A percentile compares a stretch with the other conserved stretches of the same genome.
phyloP scores from a whole-genome alignment of 2,329 filamentous ascomycete species.

The Arthrobotrys sinensis region DNA sequence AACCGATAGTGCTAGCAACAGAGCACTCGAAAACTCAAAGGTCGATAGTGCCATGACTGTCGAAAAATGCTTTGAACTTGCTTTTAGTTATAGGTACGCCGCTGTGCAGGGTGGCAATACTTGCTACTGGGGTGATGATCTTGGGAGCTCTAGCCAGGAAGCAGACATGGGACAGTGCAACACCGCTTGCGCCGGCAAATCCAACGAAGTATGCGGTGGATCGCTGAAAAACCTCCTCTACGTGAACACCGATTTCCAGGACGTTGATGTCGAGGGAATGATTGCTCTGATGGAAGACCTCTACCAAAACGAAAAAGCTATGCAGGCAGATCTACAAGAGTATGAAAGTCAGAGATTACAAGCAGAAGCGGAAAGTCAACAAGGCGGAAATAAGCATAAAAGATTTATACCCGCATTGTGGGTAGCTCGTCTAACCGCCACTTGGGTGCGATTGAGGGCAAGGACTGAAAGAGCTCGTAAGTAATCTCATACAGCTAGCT shows the following conservation, averaged over 20 bases:
- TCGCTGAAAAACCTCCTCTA: slow-evolving; percentile 30
- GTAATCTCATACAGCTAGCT: not conserved
- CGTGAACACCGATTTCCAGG: slow-evolving; percentile 9
- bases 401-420: slow-evolving; percentile 29
- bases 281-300: slow-evolving; percentile 31
- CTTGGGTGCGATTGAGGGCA: slow-evolving; percentile 14
- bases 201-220: slow-evolving; percentile 35
- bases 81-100: slow-evolving; percentile 24
- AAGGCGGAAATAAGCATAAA: slow-evolving; percentile 34
- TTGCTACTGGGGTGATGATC: slow-evolving; percentile 50
- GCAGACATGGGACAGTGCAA: slow-evolving; percentile 20
- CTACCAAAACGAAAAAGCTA: not conserved
- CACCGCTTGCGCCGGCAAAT: slow-evolving; percentile 24
- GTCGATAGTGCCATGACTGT: slow-evolving; percentile 28
- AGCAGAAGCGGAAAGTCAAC: slow-evolving; percentile 24
- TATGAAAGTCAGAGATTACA: slow-evolving; percentile 27
- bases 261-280: slow-evolving; percentile 29
- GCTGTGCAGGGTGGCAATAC: slow-evolving; percentile 44
- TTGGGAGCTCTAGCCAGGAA: slow-evolving; percentile 8
- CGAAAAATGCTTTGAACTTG: slow-evolving; percentile 37
- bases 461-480: slow-evolving; percentile 22
- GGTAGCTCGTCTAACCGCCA: slow-evolving; percentile 23
- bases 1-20: slow-evolving; percentile 20
- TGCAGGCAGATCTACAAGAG: not conserved
- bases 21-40: slow-evolving; percentile 17